phyloP scores from a whole-genome alignment of 805 yeast species.

The Candida golubevii region DNA sequence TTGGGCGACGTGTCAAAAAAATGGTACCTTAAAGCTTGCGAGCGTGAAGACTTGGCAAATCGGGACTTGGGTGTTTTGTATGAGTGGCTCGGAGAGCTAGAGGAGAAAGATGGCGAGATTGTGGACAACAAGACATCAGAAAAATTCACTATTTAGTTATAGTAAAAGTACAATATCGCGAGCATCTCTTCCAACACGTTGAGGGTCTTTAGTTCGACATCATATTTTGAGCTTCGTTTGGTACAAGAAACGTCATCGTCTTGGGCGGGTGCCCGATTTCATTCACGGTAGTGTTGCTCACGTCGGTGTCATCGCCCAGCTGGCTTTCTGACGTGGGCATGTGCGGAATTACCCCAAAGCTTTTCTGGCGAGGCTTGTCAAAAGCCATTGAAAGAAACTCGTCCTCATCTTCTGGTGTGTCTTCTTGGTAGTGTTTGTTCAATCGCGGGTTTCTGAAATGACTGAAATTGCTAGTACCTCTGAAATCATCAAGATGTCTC shows the following conservation, averaged over 20 bases:
- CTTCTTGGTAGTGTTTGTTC: conserved; percentile 16
- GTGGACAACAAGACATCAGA: conserved; percentile 16
- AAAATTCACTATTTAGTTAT: conserved; percentile 7
- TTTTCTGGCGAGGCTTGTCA: conserved; percentile 10
- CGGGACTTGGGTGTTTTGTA: conserved; percentile 41
- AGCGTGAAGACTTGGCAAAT: conserved; percentile 35
- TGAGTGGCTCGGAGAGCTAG: conserved; percentile 40
- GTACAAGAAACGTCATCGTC: background rate
- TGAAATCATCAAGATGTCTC: conserved; percentile 8
- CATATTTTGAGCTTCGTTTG: conserved; percentile 1
- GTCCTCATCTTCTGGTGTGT: conserved; percentile 1
- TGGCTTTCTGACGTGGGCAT: conserved; percentile 1
- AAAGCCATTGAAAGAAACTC: background rate
- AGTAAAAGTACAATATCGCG: too few relatives aligned
- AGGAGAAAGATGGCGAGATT: conserved; percentile 16
- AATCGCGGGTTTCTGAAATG: conserved; percentile 16
- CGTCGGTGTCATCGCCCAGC: conserved; percentile 11
- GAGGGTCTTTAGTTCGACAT: background rate
- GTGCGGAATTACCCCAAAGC: conserved; percentile 15
- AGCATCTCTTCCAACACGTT: background rate
- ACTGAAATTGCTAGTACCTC: conserved; percentile 6
- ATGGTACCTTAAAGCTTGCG: conserved; percentile 43
- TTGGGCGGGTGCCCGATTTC: conserved; percentile 6
- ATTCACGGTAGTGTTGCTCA: conserved; percentile 8
- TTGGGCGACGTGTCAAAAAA: conserved; percentile 36